phyloP scores from a whole-genome alignment of 805 yeast species.

The Kazachstania bromeliacearum region DNA sequence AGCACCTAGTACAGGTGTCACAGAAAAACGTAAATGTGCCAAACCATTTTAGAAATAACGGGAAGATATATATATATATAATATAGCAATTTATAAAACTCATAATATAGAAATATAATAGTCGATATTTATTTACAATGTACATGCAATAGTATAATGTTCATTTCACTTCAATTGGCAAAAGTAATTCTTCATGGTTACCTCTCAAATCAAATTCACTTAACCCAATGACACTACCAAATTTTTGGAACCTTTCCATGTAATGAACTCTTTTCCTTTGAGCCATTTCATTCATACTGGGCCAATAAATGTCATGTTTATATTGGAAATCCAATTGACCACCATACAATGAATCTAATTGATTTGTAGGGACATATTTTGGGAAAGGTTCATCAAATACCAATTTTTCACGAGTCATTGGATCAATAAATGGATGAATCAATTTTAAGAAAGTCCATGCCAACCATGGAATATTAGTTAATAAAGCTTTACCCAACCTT shows the following conservation, averaged over 20 bases:
- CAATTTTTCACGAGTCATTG: conserved; percentile 85
- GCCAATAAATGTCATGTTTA: conserved; percentile 74
- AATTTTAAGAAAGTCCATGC: conserved; percentile 89
- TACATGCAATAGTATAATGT: background rate
- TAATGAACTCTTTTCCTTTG: conserved; percentile 51
- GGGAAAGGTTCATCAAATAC: conserved; percentile 86
- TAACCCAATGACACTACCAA: conserved; percentile 67
- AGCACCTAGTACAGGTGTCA: conserved; percentile 60
- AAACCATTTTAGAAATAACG: conserved; percentile 57
- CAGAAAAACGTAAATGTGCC: conserved; percentile 84
- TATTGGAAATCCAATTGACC: conserved; percentile 82
- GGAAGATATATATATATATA: too few species aligned
- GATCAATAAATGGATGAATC: conserved; percentile 93
- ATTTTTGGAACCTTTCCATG: conserved; percentile 54
- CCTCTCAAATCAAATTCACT: conserved; percentile 75
- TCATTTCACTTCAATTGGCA: conserved; percentile 15
- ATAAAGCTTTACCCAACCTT: conserved; percentile 82
- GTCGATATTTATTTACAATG: background rate
- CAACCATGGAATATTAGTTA: conserved; percentile 88
- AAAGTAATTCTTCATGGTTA: conserved; percentile 20
- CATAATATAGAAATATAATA: too few species aligned
- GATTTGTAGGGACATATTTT: conserved; percentile 70
- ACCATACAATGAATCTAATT: conserved; percentile 75
- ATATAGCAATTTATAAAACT: too few species aligned
- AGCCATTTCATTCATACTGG: conserved; percentile 53